These are phyloP conservation scores for Schoenoplectus triqueter DNA, from an alignment of 202 grass and related monocot species.

Conservation along the genomic window DNA sequence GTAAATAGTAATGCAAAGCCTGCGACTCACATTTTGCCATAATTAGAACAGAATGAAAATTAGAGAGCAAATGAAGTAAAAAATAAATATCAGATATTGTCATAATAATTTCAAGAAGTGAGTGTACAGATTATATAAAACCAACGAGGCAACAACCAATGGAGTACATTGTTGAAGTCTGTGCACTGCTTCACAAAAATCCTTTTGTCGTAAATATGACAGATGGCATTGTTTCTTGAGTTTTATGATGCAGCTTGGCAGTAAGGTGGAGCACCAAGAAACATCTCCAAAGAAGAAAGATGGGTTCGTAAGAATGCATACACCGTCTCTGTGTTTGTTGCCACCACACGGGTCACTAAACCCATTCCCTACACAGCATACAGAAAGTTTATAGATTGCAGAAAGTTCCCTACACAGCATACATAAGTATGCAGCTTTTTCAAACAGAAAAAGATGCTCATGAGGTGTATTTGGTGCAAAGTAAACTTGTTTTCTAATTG, in stretches of 20 bases:
- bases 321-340: slow-evolving; percentile 59
- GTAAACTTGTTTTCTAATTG: background rate
- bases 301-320: slow-evolving; percentile 69
- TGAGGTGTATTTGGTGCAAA: background rate
- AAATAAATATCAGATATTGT: background rate
- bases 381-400: no score
- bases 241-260: slow-evolving; percentile 45
- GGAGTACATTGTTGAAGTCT: background rate
- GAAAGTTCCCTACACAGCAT: slow-evolving; percentile 46
- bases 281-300: slow-evolving; percentile 60
- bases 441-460: background rate
- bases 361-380: slow-evolving; percentile 58
- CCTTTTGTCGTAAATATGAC: background rate
- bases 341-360: slow-evolving; percentile 61
- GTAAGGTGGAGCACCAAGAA: slow-evolving; percentile 68
- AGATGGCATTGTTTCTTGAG: background rate
- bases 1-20: background rate
- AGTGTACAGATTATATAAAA: slow-evolving; percentile 11
- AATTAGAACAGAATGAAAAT: background rate
- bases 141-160: background rate
- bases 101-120: background rate
- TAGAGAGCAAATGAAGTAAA: background rate
- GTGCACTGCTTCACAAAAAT: background rate
- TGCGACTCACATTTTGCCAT: background rate
- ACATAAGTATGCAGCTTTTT: background rate